These are phyloP conservation scores for Linum usitatissimum DNA, from an alignment of 345 rosid genomes.

Conservation along the genomic window DNA sequence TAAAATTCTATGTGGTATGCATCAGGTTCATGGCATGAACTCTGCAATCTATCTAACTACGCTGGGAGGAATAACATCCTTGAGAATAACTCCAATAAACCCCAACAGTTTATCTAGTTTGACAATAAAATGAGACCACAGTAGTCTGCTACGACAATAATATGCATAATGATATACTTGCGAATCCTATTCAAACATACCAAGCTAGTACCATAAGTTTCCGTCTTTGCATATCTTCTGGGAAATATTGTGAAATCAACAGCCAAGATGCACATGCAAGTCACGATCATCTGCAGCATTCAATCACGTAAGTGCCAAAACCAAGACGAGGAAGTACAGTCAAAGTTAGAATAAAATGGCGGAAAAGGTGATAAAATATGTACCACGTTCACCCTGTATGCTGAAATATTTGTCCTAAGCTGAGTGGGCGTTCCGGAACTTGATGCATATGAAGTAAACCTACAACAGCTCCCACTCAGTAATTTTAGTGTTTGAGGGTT, in stretches of 20 bases:
- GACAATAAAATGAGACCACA: no score
- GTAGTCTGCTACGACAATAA: no score
- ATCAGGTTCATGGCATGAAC: no score
- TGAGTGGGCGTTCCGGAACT: neutral
- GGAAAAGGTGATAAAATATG: neutral
- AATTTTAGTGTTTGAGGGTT: neutral
- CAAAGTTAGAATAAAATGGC: neutral
- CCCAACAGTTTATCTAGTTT: no score
- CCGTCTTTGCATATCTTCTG: slow-evolving; percentile 78
- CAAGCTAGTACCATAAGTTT: slow-evolving; percentile 78
- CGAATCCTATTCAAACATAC: slow-evolving; percentile 23
- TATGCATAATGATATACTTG: neutral
- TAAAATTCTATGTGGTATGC: no score
- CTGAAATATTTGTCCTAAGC: neutral
- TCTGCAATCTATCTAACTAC: no score
- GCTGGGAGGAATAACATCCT: no score
- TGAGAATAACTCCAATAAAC: no score
- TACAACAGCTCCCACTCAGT: neutral
- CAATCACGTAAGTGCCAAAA: neutral
- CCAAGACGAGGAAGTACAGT: neutral
- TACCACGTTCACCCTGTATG: slow-evolving; percentile 1
- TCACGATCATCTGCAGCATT: slow-evolving; percentile 4
- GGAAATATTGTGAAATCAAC: slow-evolving; percentile 90
- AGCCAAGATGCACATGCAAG: slow-evolving; percentile 76
- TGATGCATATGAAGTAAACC: neutral